Percentiles rank a stretch among this genome's conserved stretches.
Evolutionary conservation across 179 eudicot genomes (phyloP).

Genomic region (Silene noctiflora): DNA sequence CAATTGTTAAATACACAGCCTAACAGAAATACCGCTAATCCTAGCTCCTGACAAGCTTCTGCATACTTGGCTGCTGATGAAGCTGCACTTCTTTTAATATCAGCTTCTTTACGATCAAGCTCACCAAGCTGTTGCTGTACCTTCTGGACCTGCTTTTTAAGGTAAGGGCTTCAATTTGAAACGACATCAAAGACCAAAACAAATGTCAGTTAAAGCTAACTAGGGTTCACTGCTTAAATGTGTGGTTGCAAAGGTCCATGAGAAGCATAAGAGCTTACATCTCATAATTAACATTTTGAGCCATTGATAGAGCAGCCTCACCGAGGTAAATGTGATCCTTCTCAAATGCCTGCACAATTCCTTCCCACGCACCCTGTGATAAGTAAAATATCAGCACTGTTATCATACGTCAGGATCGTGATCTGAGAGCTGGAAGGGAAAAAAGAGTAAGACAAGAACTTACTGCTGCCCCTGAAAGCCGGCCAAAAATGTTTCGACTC

Average conservation of each 20-base stretch:
- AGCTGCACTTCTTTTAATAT: slow-evolving; percentile 86
- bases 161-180: slow-evolving; percentile 73
- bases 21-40: slow-evolving; percentile 59
- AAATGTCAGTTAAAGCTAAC: slow-evolving; percentile 17
- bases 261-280: slow-evolving; percentile 54
- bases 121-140: slow-evolving; percentile 92
- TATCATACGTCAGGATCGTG: slow-evolving; percentile 4
- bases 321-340: slow-evolving; percentile 88
- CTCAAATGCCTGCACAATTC: slow-evolving; percentile 80
- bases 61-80: slow-evolving; percentile 87
- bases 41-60: slow-evolving; percentile 95
- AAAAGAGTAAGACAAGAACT: slow-evolving; percentile 32
- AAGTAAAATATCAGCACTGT: slow-evolving; percentile 12
- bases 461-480: slow-evolving; percentile 99
- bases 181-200: slow-evolving; percentile 20
- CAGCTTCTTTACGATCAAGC: slow-evolving; percentile 93
- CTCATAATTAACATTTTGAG: slow-evolving; percentile 96
- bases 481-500: slow-evolving; percentile 92
- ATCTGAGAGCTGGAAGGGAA: not conserved
- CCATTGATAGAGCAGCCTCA: slow-evolving; percentile 92
- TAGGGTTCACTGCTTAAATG: not conserved
- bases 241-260: not conserved
- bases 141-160: slow-evolving; percentile 91
- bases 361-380: slow-evolving; percentile 88
- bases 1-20: slow-evolving; percentile 12